Evolutionary conservation across 164 flowering plant species (phyloP).

Genomic region (Pachysandra terminalis): DNA sequence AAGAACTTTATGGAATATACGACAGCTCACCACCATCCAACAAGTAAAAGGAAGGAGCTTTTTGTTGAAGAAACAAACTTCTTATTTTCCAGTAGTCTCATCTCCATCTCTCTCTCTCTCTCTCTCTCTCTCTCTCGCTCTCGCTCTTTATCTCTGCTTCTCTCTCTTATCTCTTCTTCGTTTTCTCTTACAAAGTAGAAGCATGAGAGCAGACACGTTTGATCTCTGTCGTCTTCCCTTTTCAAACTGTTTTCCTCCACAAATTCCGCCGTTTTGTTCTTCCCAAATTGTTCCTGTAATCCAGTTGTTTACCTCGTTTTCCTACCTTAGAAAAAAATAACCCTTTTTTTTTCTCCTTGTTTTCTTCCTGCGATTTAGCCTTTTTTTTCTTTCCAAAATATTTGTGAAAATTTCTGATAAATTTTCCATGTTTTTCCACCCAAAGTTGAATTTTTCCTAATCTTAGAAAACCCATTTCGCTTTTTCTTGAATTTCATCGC

Average conservation of each 20-base stretch:
- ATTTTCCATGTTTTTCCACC: background rate
- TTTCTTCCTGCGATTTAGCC: background rate
- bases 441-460: background rate
- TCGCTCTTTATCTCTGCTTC: constrained; percentile 5
- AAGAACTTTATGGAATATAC: too few relatives aligned
- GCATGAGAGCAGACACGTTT: background rate
- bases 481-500: background rate
- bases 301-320: background rate
- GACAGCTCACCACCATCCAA: constrained; percentile 13
- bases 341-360: background rate
- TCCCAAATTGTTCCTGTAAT: constrained; percentile 8
- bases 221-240: background rate
- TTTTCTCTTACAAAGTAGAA: background rate
- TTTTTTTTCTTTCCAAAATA: background rate
- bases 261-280: constrained; percentile 3
- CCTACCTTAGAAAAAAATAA: too few relatives aligned
- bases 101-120: too few relatives aligned
- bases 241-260: background rate
- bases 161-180: background rate
- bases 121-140: too few relatives aligned
- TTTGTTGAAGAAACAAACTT: constrained; percentile 22
- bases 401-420: background rate
- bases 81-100: constrained; percentile 13
- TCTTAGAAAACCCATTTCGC: too few relatives aligned
- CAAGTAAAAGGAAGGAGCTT: background rate